Conservation (phyloP, 768 basidiomycete species). For the Leucocoprinus sp. region DNA sequence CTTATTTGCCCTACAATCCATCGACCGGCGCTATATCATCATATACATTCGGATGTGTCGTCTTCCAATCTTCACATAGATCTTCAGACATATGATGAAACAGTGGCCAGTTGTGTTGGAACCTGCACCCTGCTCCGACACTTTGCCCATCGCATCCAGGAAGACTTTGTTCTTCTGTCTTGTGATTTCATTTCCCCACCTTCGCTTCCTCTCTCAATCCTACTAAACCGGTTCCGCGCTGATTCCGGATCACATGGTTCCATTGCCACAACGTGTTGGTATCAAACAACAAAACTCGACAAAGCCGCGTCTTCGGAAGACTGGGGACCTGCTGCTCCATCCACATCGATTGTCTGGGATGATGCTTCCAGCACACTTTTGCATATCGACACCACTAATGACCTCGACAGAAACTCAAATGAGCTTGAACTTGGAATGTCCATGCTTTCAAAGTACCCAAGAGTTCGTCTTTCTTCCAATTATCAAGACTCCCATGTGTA, state of each 20-base stretch:
- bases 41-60: conserved; percentile 72
- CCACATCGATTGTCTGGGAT: conserved; percentile 61
- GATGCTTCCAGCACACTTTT: conserved; percentile 55
- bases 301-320: conserved; percentile 55
- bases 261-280: conserved; percentile 65
- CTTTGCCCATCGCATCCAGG: conserved; percentile 66
- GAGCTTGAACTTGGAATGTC: conserved; percentile 72
- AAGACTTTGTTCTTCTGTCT: conserved; percentile 84
- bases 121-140: conserved; percentile 72
- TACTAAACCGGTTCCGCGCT: conserved; percentile 79
- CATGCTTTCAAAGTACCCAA: conserved; percentile 68
- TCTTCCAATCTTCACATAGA: conserved; percentile 65
- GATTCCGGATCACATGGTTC: conserved; percentile 57
- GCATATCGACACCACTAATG: conserved; percentile 65
- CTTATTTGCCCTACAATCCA: conserved; percentile 79
- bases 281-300: conserved; percentile 39
- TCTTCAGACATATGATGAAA: conserved; percentile 74
- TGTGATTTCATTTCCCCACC: conserved; percentile 86
- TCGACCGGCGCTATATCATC: conserved; percentile 68
- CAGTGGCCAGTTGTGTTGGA: conserved; percentile 54
- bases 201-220: conserved; percentile 52
- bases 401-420: conserved; percentile 56
- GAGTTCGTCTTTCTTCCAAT: conserved; percentile 54
- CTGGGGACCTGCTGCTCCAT: conserved; percentile 44
- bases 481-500: conserved; percentile 89